Evolutionary conservation across 176 grass and related monocot species (phyloP).

Genomic region (Puccinellia tenuiflora): DNA sequence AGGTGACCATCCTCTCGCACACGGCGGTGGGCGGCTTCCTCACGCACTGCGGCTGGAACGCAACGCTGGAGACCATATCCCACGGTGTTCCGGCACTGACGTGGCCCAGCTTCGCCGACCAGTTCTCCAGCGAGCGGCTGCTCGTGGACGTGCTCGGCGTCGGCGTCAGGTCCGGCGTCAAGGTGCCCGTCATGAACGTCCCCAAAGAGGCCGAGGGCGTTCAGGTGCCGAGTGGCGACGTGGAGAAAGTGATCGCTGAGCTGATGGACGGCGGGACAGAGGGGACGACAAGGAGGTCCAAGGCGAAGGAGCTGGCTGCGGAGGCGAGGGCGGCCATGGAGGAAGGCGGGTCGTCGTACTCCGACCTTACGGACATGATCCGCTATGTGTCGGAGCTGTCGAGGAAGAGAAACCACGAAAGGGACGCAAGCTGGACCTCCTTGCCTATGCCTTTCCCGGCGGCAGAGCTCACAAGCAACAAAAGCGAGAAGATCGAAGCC

Average conservation of each 20-base stretch:
- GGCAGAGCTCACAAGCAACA: neutral
- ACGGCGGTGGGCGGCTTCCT: constrained; percentile 34
- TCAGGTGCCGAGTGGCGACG: neutral
- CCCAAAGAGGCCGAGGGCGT: too few species aligned
- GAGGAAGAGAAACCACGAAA: neutral
- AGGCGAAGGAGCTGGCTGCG: neutral
- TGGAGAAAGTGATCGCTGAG: constrained; percentile 1
- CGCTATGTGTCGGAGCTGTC: neutral
- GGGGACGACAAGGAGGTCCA: neutral
- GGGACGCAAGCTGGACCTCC: neutral
- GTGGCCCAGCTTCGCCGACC: too few species aligned
- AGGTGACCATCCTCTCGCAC: constrained; percentile 48
- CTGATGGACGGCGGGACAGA: constrained; percentile 27
- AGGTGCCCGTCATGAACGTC: too few species aligned
- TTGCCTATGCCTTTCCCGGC: neutral
- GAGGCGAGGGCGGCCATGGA: neutral
- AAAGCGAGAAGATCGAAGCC: neutral
- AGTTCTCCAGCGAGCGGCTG: too few species aligned
- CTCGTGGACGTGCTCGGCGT: too few species aligned
- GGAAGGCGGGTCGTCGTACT: constrained; percentile 26
- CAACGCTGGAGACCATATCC: constrained; percentile 31
- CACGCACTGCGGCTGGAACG: constrained; percentile 65
- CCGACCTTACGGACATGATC: constrained; percentile 9
- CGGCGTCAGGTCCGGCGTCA: too few species aligned
- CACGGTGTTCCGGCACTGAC: too few species aligned